Conservation (phyloP, 1,139 yeast species). For the Yamadazyma buinensis region DNA sequence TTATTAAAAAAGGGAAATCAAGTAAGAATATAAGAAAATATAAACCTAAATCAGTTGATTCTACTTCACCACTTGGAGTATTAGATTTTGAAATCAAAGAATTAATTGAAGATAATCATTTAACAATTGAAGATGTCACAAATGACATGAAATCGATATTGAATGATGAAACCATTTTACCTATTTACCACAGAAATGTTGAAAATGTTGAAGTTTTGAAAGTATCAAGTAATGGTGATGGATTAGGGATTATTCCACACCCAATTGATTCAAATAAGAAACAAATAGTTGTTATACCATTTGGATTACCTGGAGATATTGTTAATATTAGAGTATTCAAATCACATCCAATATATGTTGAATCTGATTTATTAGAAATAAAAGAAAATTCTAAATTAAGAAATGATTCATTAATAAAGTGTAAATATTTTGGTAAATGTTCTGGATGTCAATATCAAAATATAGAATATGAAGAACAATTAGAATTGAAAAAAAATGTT, state of each 20-base stretch:
- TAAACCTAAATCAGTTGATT: conserved; percentile 62
- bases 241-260: conserved; percentile 58
- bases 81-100: conserved; percentile 69
- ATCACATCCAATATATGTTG: conserved; percentile 73
- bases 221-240: conserved; percentile 78
- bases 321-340: conserved; percentile 70
- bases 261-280: conserved; percentile 42
- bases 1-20: conserved; percentile 11
- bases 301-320: conserved; percentile 81
- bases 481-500: conserved; percentile 67
- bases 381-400: conserved; percentile 40
- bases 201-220: conserved; percentile 53
- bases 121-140: conserved; percentile 44
- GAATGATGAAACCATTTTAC: conserved; percentile 51
- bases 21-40: conserved; percentile 32
- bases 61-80: conserved; percentile 80
- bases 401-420: conserved; percentile 46
- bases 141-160: conserved; percentile 67
- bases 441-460: conserved; percentile 94
- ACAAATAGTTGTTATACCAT: conserved; percentile 68
- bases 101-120: conserved; percentile 40
- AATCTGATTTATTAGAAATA: conserved; percentile 67
- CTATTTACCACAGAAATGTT: conserved; percentile 57
- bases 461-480: conserved; percentile 67
- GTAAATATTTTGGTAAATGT: conserved; percentile 46